phyloP scores from a whole-genome alignment of 768 basidiomycete genomes.

The Suillus luteus region DNA sequence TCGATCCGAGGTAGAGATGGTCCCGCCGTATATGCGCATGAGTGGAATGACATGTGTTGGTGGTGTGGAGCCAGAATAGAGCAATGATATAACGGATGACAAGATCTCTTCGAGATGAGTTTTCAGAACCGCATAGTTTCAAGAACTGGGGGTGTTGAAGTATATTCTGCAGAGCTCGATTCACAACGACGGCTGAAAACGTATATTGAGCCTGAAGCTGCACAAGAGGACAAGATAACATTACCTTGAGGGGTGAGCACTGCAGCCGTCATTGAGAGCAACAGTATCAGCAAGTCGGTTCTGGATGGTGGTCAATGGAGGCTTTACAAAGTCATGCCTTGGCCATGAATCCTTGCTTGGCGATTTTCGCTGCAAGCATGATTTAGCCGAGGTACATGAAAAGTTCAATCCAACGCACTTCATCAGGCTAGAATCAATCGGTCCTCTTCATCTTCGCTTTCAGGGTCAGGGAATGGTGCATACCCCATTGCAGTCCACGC shows the following conservation, averaged over 20 bases:
- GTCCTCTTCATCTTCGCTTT: constrained; percentile 23
- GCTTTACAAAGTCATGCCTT: constrained; percentile 68
- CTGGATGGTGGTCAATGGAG: constrained; percentile 65
- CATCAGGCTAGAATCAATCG: constrained; percentile 34
- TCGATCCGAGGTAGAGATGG: constrained; percentile 64
- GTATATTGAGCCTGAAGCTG: too few relatives aligned
- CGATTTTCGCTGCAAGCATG: constrained; percentile 17
- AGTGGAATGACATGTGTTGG: constrained; percentile 87
- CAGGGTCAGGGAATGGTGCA: constrained; percentile 44
- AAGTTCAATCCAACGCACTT: constrained; percentile 33
- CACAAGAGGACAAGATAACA: too few relatives aligned
- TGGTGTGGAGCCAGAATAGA: constrained; percentile 76
- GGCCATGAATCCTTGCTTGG: constrained; percentile 15
- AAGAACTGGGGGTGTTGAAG: constrained; percentile 52
- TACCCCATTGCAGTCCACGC: constrained; percentile 53
- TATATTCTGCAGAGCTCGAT: too few relatives aligned
- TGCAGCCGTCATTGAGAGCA: constrained; percentile 48
- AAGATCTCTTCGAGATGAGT: constrained; percentile 40
- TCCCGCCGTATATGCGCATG: constrained; percentile 71
- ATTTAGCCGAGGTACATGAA: constrained; percentile 4
- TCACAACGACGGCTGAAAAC: too few relatives aligned
- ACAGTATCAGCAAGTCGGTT: constrained; percentile 48
- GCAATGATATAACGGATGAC: constrained; percentile 59
- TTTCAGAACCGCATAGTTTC: constrained; percentile 38
- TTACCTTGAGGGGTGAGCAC: constrained; percentile 28